These are phyloP conservation scores for Nidularia sp. DNA, from an alignment of 768 basidiomycete species.

Conservation along the genomic window DNA sequence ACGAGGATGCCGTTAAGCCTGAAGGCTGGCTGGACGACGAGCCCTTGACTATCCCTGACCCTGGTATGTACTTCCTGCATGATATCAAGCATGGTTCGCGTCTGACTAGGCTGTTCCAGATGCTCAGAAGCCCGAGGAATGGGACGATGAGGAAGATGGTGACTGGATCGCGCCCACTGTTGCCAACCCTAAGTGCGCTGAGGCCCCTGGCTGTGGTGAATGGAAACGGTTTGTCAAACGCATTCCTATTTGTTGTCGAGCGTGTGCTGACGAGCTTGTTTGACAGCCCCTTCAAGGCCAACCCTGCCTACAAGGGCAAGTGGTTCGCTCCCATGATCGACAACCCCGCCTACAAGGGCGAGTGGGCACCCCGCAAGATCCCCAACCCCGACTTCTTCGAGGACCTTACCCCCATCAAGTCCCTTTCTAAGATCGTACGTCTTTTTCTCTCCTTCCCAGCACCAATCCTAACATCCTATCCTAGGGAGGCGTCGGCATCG, in stretches of 20 bases:
- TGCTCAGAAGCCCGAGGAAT: conserved; percentile 95
- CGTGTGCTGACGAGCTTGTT: neutral
- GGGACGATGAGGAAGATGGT: conserved; percentile 99
- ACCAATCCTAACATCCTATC: no score
- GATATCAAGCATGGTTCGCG: no score
- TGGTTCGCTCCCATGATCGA: conserved; percentile 94
- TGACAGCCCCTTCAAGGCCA: conserved; percentile 75
- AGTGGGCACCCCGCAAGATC: conserved; percentile 90
- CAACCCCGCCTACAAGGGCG: conserved; percentile 97
- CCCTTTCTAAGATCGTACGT: conserved; percentile 66
- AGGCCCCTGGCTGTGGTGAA: conserved; percentile 90
- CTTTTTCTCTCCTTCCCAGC: no score
- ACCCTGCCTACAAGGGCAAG: conserved; percentile 96
- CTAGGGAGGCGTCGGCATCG: conserved; percentile 85
- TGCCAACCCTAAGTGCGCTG: conserved; percentile 85
- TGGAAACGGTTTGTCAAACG: conserved; percentile 70
- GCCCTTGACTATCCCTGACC: conserved; percentile 76
- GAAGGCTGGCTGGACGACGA: conserved; percentile 96
- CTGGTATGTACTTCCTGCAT: conserved; percentile 18
- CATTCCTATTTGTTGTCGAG: neutral
- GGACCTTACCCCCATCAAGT: conserved; percentile 78
- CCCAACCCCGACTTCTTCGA: conserved; percentile 89
- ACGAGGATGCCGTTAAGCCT: conserved; percentile 85
- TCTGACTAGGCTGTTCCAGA: conserved; percentile 25
- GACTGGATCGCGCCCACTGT: conserved; percentile 94